These are phyloP conservation scores for Neurospora sp. DNA, from an alignment of 495 filamentous ascomycete species.

Conservation along the genomic window DNA sequence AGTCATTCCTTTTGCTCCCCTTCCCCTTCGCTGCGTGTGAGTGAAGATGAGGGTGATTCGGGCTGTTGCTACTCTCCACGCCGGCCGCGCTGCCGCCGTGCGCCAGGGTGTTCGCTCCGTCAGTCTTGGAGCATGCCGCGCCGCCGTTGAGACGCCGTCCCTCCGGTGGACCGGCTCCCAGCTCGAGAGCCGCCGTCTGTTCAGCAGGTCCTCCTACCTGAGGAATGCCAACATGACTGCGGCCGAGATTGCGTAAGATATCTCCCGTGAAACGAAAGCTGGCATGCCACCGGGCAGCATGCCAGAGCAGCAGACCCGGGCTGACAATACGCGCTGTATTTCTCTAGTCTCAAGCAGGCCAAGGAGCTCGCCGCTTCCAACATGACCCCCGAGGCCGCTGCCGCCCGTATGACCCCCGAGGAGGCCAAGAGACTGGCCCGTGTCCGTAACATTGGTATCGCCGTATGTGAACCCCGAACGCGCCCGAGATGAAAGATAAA, in stretches of 20 bases:
- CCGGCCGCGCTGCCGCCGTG: constrained; percentile 23
- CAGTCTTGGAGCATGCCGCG: constrained; percentile 14
- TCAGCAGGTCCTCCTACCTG: constrained; percentile 16
- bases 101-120: constrained; percentile 24
- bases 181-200: constrained; percentile 15
- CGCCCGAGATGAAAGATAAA: neutral
- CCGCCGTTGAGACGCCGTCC: constrained; percentile 5
- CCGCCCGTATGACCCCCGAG: constrained; percentile 55
- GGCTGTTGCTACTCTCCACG: constrained; percentile 31
- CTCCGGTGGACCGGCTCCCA: constrained; percentile 8
- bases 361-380: constrained; percentile 31
- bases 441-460: constrained; percentile 97
- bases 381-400: constrained; percentile 35
- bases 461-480: constrained; percentile 43
- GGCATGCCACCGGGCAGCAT: neutral
- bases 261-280: constrained; percentile 2
- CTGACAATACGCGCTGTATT: neutral
- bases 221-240: constrained; percentile 17
- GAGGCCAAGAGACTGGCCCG: constrained; percentile 66
- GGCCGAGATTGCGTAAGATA: constrained; percentile 26
- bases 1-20: constrained; percentile 14
- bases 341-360: constrained; percentile 30
- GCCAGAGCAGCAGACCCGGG: neutral
- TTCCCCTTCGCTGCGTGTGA: constrained; percentile 4
- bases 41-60: constrained; percentile 35